A percentile compares a stretch with the other conserved stretches of the same genome.
These are phyloP conservation scores for Triadica sebifera DNA, from an alignment of 345 rosid species.

Conservation along the genomic window DNA sequence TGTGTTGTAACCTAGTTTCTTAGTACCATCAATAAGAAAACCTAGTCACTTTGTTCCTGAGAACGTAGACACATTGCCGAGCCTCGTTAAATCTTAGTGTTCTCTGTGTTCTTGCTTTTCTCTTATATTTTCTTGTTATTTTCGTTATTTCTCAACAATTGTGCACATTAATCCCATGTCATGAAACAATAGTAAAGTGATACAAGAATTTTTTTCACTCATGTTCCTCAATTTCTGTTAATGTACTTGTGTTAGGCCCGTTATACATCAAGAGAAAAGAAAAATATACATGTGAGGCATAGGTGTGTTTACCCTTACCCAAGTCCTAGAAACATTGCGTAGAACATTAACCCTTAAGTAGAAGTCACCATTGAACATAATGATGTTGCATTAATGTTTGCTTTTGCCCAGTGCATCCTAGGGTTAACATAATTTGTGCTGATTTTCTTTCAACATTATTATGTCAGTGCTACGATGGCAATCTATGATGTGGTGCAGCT, in stretches of 20 bases:
- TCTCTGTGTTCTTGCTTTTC: too few species aligned
- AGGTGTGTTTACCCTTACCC: neutral
- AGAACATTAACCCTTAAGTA: neutral
- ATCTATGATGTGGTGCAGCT: slow-evolving; percentile 88
- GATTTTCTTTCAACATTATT: slow-evolving; percentile 9
- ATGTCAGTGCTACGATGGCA: slow-evolving; percentile 86
- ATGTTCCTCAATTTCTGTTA: neutral
- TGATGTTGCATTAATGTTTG: neutral
- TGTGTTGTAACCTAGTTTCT: too few species aligned
- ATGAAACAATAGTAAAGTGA: neutral
- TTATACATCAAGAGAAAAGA: neutral
- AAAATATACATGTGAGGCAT: neutral
- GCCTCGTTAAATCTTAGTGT: too few species aligned
- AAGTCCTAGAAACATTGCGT: neutral
- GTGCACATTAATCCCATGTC: neutral
- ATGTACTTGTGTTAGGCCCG: neutral
- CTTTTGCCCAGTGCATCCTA: neutral
- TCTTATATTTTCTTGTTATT: neutral
- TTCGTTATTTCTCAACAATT: too few species aligned
- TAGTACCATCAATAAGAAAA: too few species aligned
- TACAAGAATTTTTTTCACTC: neutral
- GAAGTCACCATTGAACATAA: neutral
- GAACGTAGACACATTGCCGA: too few species aligned
- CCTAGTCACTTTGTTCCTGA: too few species aligned
- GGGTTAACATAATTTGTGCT: neutral